Percentiles rank a stretch among this genome's conserved stretches.
Evolutionary conservation across 176 grass and related monocot species (phyloP).

Genomic region (Raddia guianensis): DNA sequence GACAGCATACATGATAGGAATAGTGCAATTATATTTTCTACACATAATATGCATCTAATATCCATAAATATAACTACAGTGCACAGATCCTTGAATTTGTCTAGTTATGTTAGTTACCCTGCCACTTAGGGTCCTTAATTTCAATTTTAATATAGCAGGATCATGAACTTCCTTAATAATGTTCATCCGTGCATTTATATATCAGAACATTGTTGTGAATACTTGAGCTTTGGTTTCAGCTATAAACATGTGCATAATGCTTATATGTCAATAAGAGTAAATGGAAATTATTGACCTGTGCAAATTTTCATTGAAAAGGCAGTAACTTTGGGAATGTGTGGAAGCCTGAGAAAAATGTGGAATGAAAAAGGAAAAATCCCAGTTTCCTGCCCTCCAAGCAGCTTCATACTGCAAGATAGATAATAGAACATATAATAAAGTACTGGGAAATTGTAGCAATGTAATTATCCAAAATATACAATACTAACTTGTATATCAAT

Average conservation of each 20-base stretch:
- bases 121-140: neutral
- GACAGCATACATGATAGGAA: neutral
- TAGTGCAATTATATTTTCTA: neutral
- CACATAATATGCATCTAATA: neutral
- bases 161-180: neutral
- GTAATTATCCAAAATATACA: constrained; percentile 26
- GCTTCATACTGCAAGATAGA: constrained; percentile 76
- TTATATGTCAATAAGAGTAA: constrained; percentile 12
- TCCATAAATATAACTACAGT: neutral
- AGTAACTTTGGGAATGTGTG: constrained; percentile 39
- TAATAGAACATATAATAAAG: constrained; percentile 31
- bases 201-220: neutral
- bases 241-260: neutral
- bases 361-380: constrained; percentile 88
- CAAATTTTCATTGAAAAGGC: constrained; percentile 86
- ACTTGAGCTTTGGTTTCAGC: neutral
- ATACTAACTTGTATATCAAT: constrained; percentile 80
- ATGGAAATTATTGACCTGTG: constrained; percentile 66
- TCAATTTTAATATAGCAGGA: neutral
- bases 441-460: constrained; percentile 3
- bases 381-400: constrained; percentile 95
- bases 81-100: neutral
- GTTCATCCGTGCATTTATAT: neutral
- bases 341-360: constrained; percentile 52
- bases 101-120: neutral